Evolutionary conservation across 2,329 filamentous ascomycete genomes (phyloP), one percentile per base, ranked within the genome.

Genomic region (Corynespora cassiicola): DNA sequence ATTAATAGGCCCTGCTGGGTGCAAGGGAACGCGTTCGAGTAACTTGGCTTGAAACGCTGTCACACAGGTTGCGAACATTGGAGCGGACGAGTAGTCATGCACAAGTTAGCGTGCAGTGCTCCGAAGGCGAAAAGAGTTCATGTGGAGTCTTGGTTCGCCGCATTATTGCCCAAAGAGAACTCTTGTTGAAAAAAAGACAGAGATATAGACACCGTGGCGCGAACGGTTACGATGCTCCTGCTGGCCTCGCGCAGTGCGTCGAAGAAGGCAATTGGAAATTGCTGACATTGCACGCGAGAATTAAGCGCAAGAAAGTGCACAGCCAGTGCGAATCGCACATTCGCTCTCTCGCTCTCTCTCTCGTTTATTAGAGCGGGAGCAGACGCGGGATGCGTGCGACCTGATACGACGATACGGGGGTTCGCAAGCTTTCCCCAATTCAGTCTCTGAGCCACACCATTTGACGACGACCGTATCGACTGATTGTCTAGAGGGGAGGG

Each of bases 401-500:
- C 21, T 26, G 32, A 47, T 49, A 58, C 47, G 52, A 47, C 12
- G 33, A 32, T 51, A 52, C 50, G 50, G 29, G 29, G 39, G 20
- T 45, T 58, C 55, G 56, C 59, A 57, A 59, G 28, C 30, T 43
- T 52, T 37, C 54, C 54, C 35, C 46, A 57, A 51, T 32, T 17
- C 42, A 47, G 39, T 8, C 31, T 40, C 56, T 56, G 46, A 62
- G 61, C 61, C 61, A 55, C 61, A 28, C 27, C 45, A 38, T 48
- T 51, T 62, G 50, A 63, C 60, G 56, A 62, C 54, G 46, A 50
- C 35, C 37, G 42, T 27, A n/a, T n/a, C n/a, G 21, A 21, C 6
- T 15, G 14, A 37, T 17, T 28, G n/a, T n/a, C n/a, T n/a, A n/a
- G n/a, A n/a, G n/a, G n/a, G n/a, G n/a, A n/a, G n/a, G n/a, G n/a